A percentile compares a stretch with the other conserved stretches of the same genome.
phyloP scores from a whole-genome alignment of 169 alveolate genomes.

The Plasmodium knowlesi region DNA sequence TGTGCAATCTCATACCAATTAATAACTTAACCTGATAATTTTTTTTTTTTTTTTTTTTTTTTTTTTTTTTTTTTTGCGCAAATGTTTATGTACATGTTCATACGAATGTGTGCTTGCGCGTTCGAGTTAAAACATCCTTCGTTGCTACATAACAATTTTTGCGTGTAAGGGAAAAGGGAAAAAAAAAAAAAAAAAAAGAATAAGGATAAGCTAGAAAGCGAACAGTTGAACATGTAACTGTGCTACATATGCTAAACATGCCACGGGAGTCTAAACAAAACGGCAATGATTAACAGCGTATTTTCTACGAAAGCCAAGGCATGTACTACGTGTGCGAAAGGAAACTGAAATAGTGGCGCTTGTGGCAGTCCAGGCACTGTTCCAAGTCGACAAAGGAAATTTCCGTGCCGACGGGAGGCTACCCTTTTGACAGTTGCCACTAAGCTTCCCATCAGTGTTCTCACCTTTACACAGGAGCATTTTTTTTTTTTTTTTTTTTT shows the following conservation, averaged over 20 bases:
- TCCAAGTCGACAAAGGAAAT: neutral
- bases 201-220: neutral
- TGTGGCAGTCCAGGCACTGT: neutral
- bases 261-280: neutral
- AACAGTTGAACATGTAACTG: neutral
- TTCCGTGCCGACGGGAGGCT: neutral
- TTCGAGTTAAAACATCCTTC: neutral
- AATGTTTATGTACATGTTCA: neutral
- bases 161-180: too few relatives aligned
- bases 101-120: neutral
- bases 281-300: neutral
- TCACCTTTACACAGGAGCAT: neutral
- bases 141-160: neutral
- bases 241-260: neutral
- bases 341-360: neutral
- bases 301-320: neutral
- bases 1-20: neutral
- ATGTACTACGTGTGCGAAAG: neutral
- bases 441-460: neutral
- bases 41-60: neutral
- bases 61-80: neutral
- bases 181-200: too few relatives aligned
- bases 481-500: too few relatives aligned
- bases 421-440: neutral
- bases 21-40: neutral